Evolutionary conservation across 768 basidiomycete genomes (phyloP), one percentile per base, ranked within the genome.

Genomic region (Chalciporus sphaerocephalus): DNA sequence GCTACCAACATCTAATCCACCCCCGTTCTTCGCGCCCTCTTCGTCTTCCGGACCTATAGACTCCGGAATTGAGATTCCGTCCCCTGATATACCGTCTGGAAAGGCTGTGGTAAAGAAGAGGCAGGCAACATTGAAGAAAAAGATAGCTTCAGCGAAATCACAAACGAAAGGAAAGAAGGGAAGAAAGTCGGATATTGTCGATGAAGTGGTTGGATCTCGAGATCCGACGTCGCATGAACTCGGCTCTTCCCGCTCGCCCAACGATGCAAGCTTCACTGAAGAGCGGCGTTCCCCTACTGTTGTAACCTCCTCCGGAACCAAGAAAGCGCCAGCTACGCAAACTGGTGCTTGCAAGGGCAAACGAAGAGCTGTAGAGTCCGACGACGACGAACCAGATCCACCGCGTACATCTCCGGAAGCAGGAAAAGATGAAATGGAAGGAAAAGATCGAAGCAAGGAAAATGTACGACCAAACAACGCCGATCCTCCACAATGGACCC

Each of bases 21-120:
- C 69, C 3, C 71, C 71, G 15, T 77, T 75, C 55, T 77, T 78
- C 33, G 72, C 74, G 10, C 61, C 68, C 4, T 70, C 76, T 6
- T 73, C 77, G 10, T 72, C 75, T 15, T 56, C 65, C 11, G 39
- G 58, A 8, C 61, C 46, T 18, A 53, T 55, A 3, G 51, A 58
- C 35, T 56, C 54, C 13, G 61, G 67, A 44, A 55, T 69, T 18
- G 54, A 53, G n/a, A 62, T 68, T 4, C 56, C 54, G n/a, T 57
- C 44, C 9, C 46, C 44, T 10, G 24, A 38, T 5, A 46, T 51
- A 36, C 2, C 41, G 35, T 20, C 16, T n/a, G n/a, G 17, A n/a
- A n/a, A n/a, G 12, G 21, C 18, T 17, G 52, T 42, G 38, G 38
- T 51, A 28, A 58, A 40, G 32, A 55, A 47, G 47, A 47, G 49